Evolutionary conservation across 257 asterid genomes (phyloP).

Genomic region (Asclepias syriaca): DNA sequence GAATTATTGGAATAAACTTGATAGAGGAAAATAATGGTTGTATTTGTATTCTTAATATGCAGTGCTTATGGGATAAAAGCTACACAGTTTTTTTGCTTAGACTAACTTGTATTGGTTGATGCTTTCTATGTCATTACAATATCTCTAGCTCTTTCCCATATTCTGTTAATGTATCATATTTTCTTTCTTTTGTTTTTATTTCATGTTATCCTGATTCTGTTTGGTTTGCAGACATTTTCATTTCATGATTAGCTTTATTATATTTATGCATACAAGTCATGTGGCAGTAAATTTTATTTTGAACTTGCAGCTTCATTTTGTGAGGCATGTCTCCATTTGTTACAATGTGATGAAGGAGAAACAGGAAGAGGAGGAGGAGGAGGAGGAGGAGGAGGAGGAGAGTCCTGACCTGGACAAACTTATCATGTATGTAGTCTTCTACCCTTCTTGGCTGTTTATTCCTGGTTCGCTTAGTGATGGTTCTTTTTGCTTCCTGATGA

Average conservation of each 20-base stretch:
- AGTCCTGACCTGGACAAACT: constrained; percentile 21
- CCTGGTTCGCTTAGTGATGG: background rate
- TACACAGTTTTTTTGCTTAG: background rate
- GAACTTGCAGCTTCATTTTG: constrained; percentile 64
- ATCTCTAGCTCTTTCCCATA: background rate
- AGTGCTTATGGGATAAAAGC: background rate
- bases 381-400: background rate
- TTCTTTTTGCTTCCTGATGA: background rate
- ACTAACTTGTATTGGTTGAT: background rate
- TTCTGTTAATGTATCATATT: too few species aligned
- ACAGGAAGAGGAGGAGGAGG: constrained; percentile 26
- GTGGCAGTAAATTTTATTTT: background rate
- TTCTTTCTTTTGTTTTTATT: too few species aligned
- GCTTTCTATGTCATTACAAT: background rate
- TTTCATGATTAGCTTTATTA: background rate
- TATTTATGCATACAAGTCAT: background rate
- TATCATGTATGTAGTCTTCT: constrained; percentile 24
- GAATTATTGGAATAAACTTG: background rate
- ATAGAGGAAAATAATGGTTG: background rate
- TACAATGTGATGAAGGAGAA: constrained; percentile 38
- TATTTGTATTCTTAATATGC: background rate
- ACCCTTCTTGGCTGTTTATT: background rate
- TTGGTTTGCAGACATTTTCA: background rate
- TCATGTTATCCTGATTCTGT: background rate
- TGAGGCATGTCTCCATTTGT: constrained; percentile 41